Percentiles rank a stretch among this genome's conserved stretches.
phyloP scores from a whole-genome alignment of 1,284 basidiomycete species.

The Mycosarcoma maydis region DNA sequence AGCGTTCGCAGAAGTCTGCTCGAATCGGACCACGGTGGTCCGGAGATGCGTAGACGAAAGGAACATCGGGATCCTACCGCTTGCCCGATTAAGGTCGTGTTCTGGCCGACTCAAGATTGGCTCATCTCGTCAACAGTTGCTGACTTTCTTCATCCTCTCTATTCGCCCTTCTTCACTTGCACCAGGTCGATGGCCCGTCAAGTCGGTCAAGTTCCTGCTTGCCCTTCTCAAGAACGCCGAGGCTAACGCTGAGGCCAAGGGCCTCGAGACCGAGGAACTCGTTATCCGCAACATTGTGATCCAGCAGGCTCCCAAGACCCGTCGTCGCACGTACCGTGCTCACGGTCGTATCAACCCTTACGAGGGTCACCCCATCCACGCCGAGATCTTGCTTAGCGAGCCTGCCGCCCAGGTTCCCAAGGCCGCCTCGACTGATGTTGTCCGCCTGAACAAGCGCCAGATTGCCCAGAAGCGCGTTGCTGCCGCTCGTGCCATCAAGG shows the following conservation, averaged over 20 bases:
- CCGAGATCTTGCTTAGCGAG: constrained; percentile 73
- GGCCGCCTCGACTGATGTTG: constrained; percentile 49
- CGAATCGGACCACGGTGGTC: too few species aligned
- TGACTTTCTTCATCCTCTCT: constrained; percentile 8
- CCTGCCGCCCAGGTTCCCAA: constrained; percentile 64
- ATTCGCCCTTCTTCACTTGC: neutral
- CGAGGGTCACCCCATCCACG: constrained; percentile 90
- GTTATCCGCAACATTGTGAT: constrained; percentile 96
- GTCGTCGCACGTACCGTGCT: constrained; percentile 98
- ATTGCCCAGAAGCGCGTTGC: constrained; percentile 62
- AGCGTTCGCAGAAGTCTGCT: too few species aligned
- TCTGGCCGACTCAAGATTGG: too few species aligned
- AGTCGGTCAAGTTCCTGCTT: constrained; percentile 95
- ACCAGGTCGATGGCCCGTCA: constrained; percentile 95
- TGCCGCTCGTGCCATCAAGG: constrained; percentile 53
- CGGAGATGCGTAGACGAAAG: too few species aligned
- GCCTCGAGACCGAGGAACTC: constrained; percentile 89
- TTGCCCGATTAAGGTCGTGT: too few species aligned
- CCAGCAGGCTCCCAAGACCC: constrained; percentile 99
- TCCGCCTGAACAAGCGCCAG: constrained; percentile 65
- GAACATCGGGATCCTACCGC: too few species aligned
- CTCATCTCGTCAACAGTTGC: neutral
- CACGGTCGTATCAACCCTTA: constrained; percentile 80
- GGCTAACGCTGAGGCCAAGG: constrained; percentile 98
- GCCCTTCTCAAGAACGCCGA: constrained; percentile 98